These are phyloP conservation scores for Nothophaeocryptopus gaeumannii DNA, from an alignment of 2,329 filamentous ascomycete species.

Conservation along the genomic window DNA sequence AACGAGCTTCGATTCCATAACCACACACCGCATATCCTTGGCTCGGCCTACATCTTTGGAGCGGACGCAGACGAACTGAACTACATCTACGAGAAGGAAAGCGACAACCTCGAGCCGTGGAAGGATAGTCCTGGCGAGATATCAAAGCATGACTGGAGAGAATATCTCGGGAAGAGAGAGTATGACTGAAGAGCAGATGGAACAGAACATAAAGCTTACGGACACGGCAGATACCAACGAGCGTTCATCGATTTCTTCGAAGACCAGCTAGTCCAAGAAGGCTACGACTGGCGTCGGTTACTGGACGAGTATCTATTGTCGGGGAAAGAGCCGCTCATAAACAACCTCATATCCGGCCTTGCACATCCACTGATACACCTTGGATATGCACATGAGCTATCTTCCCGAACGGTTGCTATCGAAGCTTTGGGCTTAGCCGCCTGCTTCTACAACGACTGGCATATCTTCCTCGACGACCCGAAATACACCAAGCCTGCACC, in stretches of 20 bases:
- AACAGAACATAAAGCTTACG: slow-evolving; percentile 4
- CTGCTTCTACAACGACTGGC: slow-evolving; percentile 56
- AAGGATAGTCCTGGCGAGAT: slow-evolving; percentile 80
- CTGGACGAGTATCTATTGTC: slow-evolving; percentile 72
- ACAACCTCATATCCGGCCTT: slow-evolving; percentile 74
- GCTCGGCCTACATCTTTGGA: slow-evolving; percentile 81
- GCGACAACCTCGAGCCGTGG: slow-evolving; percentile 74
- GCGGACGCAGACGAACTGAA: slow-evolving; percentile 71
- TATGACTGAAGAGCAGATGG: slow-evolving; percentile 37
- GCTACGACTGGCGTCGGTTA: slow-evolving; percentile 81
- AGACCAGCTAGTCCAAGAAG: slow-evolving; percentile 72
- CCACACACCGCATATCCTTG: slow-evolving; percentile 76
- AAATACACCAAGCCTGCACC: slow-evolving; percentile 65
- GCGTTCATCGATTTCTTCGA: slow-evolving; percentile 96
- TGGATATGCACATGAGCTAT: slow-evolving; percentile 87
- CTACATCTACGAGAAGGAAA: slow-evolving; percentile 74
- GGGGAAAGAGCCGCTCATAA: slow-evolving; percentile 73
- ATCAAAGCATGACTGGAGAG: slow-evolving; percentile 77
- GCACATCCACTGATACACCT: slow-evolving; percentile 92
- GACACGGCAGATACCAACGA: slow-evolving; percentile 65
- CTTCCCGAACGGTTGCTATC: slow-evolving; percentile 80
- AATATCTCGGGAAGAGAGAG: slow-evolving; percentile 72
- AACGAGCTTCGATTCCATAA: slow-evolving; percentile 75
- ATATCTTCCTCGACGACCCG: slow-evolving; percentile 67
- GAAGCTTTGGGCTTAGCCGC: slow-evolving; percentile 74